Base-by-base conservation (phyloP, 345 rosid species). In the Aethionema arabicum region DNA sequence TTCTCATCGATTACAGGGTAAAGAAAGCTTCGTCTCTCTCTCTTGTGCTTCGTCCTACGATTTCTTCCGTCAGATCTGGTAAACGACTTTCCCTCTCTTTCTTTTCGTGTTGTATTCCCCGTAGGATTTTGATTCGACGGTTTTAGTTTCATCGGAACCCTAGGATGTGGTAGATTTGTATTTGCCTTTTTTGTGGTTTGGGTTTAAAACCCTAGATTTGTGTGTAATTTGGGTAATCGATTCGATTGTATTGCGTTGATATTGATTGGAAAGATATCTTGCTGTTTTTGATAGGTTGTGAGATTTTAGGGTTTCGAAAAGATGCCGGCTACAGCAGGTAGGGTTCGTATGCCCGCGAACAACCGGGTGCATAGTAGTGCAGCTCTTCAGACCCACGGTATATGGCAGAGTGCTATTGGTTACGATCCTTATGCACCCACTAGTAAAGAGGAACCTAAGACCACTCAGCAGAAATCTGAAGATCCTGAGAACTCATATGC, bases 281-380 rank as follows among this genome's bases (percentile, higher is more conserved):
- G 21, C 11, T 37, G n/a, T 36, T 40, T 54, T 32, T 42, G n/a
- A 32, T 58, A 65, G 69, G 69, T 71, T 59, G 61, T 45, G 66
- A 37, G 8, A 11, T 15, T 39, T 41, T 72, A 72, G 36, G 47
- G 58, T 11, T 65, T 14, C 9, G 67, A 44, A 32, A 90, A 78
- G 87, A 93, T 93, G 97, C 99, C 97, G 78, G 99, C 99, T 31
- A 93, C 97, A 0, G 97, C 99, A n/a, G 99, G 99, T 8, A 79
- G 99, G 76, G 99, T 93, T 72, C 99, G 99, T 64, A 93, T 93
- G 96, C 99, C 97, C 6, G 99, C 97, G 39, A 90, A 93, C 86
- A 93, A 93, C 33, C 78, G 97, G 81, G 99, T 93, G 44, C 99
- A 93, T 56, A 90, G 97, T 77, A 93, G 97, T 61, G 99, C 99